Evolutionary conservation across 208 protist genomes (phyloP).

Genomic region (Leishmania mexicana): DNA sequence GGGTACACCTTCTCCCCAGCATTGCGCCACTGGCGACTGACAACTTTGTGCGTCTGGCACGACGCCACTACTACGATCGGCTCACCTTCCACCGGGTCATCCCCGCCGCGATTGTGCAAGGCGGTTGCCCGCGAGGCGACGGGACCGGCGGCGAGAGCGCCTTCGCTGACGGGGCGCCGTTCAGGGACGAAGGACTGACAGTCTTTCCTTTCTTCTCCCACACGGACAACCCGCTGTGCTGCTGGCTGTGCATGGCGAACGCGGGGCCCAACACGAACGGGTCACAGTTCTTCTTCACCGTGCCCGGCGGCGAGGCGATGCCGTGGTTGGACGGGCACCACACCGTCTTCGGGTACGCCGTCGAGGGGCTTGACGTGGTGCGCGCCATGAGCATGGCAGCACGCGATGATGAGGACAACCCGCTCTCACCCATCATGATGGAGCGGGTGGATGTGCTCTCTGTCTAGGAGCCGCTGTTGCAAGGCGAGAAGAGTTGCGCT

Average conservation of each 20-base stretch:
- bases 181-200: conserved; percentile 92
- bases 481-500: conserved; percentile 13
- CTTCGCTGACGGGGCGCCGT: conserved; percentile 85
- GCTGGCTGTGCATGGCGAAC: conserved; percentile 90
- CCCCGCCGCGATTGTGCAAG: conserved; percentile 95
- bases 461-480: background rate
- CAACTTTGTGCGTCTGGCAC: conserved; percentile 94
- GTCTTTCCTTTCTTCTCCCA: conserved; percentile 66
- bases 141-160: conserved; percentile 92
- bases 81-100: conserved; percentile 96
- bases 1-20: conserved; percentile 90
- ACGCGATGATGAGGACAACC: conserved; percentile 51
- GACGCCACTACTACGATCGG: conserved; percentile 93
- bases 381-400: conserved; percentile 44
- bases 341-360: conserved; percentile 94
- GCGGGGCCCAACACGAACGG: conserved; percentile 84
- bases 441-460: conserved; percentile 49
- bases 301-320: conserved; percentile 48
- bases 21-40: conserved; percentile 94
- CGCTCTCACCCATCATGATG: conserved; percentile 61
- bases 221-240: conserved; percentile 35
- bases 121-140: conserved; percentile 91
- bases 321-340: conserved; percentile 93
- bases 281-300: conserved; percentile 92
- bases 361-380: conserved; percentile 68